A percentile compares a stretch with the other conserved stretches of the same genome.
Conservation (phyloP, 345 rosid species). For the Syzygium aromaticum region DNA sequence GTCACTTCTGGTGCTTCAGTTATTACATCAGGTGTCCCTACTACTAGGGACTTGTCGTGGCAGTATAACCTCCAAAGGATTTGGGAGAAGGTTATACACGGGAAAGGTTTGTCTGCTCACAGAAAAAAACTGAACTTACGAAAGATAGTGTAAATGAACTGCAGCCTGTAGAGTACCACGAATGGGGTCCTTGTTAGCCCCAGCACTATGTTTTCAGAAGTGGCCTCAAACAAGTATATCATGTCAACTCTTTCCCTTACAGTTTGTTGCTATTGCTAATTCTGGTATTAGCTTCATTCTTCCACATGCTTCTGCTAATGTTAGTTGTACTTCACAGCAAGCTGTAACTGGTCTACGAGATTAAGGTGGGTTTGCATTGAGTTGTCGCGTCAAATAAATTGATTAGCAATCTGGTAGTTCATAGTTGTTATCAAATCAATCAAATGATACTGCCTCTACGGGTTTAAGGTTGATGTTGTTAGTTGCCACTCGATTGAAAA, state of each 20-base stretch:
- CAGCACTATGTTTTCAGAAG: neutral
- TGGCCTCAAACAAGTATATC: neutral
- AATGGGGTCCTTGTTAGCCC: neutral
- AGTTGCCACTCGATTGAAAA: neutral
- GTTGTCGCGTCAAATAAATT: neutral
- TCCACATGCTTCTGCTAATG: neutral
- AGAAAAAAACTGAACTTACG: neutral
- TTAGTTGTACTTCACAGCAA: neutral
- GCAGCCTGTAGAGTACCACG: neutral
- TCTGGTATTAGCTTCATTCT: neutral
- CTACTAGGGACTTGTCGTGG: conserved; percentile 58
- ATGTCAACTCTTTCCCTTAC: neutral
- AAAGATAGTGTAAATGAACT: neutral
- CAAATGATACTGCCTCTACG: neutral
- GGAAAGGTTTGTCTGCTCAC: conserved; percentile 29
- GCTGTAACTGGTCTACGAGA: neutral
- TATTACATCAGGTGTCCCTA: conserved; percentile 29
- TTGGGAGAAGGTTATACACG: conserved; percentile 67
- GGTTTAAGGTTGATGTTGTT: neutral
- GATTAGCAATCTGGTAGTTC: neutral
- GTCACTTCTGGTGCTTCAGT: conserved; percentile 51
- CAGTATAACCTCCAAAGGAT: conserved; percentile 61
- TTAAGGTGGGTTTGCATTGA: neutral
- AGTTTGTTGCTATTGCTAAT: neutral
- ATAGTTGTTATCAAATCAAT: neutral